Percentiles rank a stretch among this genome's conserved stretches.
Conservation (phyloP, 208 protist genomes). For the Leishmania gerbilli region DNA sequence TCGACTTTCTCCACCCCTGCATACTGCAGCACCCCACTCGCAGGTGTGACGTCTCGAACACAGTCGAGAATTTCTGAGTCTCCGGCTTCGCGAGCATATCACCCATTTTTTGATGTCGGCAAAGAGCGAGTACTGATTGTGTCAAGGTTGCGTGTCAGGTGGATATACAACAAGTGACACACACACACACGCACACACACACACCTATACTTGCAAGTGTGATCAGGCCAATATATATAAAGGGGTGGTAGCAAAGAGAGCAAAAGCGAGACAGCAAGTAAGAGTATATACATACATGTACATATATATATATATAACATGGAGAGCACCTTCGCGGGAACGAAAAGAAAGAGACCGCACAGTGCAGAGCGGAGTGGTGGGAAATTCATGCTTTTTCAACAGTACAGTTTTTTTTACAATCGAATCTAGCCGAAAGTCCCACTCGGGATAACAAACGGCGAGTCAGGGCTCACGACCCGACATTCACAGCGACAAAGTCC, state of each 20-base stretch:
- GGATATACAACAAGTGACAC: constrained; percentile 10
- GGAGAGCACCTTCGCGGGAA: not conserved
- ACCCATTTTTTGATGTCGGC: constrained; percentile 50
- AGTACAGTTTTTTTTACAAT: not conserved
- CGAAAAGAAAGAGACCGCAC: not conserved
- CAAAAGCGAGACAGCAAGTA: not conserved
- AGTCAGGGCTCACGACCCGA: no score
- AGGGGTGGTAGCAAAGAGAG: not conserved
- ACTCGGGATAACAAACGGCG: no score
- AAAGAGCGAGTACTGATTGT: constrained; percentile 16
- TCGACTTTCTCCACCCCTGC: constrained; percentile 91
- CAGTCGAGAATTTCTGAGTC: constrained; percentile 90
- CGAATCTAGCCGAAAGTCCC: not conserved
- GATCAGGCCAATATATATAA: not conserved
- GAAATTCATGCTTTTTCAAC: not conserved
- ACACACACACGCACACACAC: constrained; percentile 15
- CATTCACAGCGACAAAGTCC: not conserved
- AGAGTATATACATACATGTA: not conserved
- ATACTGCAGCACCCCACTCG: constrained; percentile 89
- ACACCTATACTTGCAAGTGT: constrained; percentile 3
- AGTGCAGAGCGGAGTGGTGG: no score
- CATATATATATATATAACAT: not conserved
- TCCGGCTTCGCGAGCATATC: constrained; percentile 90
- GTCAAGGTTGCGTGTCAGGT: constrained; percentile 13
- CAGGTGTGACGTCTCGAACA: constrained; percentile 84